Evolutionary conservation across 1,139 yeast species (phyloP), one percentile per base, ranked within the genome.

Genomic region (Yamadazyma membranifaciens): DNA sequence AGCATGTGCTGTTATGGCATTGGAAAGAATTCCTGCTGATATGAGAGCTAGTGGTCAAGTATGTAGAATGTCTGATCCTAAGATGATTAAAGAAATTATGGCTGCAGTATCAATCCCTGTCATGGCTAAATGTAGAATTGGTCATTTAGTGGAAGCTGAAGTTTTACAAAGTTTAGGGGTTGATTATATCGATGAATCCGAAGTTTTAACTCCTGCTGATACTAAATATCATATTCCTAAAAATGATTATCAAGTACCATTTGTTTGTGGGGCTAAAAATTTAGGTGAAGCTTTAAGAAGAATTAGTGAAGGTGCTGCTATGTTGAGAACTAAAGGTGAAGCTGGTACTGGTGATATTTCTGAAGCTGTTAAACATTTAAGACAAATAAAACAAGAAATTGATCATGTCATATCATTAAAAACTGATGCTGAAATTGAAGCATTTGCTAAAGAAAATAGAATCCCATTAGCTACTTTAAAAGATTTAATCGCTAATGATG

Each of bases 1-100:
- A 46, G 95, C 95, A 10, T 83, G 88, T 66, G 94, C 95, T 9
- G 95, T 87, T 30, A 87, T 86, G 95, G 95, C 95, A 3, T 72
- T 87, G 51, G 95, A 87, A 63, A 71, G 85, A 54, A 87, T 87
- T 43, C 95, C 95, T 16, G 91, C 95, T 12, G 95, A 87, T 57
- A 86, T 87, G 80, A 75, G 95, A 55, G 83, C 81, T 45, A 80
- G 85, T 40, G 92, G 94, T 38, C 86, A 86, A 47, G 95, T 87
- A 38, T 87, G 94, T 47, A 76, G 95, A 56, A 87, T 87, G 95
- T 80, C 87, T 14, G 95, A 87, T 60, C 95, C 95, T 4, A 69
- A 81, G 54, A 80, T 87, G 87, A 84, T 87, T 62, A 71, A 77
- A 59, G 83, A 78, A 27, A 87, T 87, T 62, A 83, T 83, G 87